Base-by-base conservation (phyloP, 2,329 filamentous ascomycete species). In the Aspergillus fumigatiaffinis region DNA sequence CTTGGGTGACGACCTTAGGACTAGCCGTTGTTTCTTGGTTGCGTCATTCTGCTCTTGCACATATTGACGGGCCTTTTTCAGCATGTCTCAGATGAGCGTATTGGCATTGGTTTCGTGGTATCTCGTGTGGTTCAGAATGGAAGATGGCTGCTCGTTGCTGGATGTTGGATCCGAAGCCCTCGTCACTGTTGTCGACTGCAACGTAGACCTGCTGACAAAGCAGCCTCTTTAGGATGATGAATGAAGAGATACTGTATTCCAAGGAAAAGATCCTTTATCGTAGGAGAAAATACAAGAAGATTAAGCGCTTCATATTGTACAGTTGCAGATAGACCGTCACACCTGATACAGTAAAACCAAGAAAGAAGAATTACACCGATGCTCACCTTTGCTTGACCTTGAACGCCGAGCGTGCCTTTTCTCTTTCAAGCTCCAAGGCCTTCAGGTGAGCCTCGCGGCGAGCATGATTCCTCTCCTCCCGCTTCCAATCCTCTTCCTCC, bases 401-500 rank as follows among this genome's bases (percentile, higher is more conserved):
- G 26, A 56, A 59, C 7, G 62, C 57, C n/a, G 54, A 32, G 17
- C 57, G 58, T 3, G 68, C 65, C 60, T 67, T 69, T 53, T 66
- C 56, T 32, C 63, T 59, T 59, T 71, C 59, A 26, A 57, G 55
- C 53, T 63, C 63, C 23, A 72, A 54, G 20, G 63, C 55, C 56
- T 55, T 52, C 59, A 68, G 47, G 52, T 73, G 63, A 23, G 68
- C 65, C 28, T 66, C 58, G 47, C 70, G 64, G 6, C 67, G 68
- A 20, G 71, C 66, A 52, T 74, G 69, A 32, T 74, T 76, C 17
- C 69, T 66, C 56, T 73, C 65, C 53, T 74, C 69, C 47, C 73
- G 71, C 54, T 70, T 71, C 55, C 61, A 66, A 6, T 66, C 62
- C 51, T 72, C 64, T 48, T 73, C 68, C 54, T 72, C 66, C 32